Base-by-base conservation (phyloP, 345 rosid genomes). In the Firmiana major region DNA sequence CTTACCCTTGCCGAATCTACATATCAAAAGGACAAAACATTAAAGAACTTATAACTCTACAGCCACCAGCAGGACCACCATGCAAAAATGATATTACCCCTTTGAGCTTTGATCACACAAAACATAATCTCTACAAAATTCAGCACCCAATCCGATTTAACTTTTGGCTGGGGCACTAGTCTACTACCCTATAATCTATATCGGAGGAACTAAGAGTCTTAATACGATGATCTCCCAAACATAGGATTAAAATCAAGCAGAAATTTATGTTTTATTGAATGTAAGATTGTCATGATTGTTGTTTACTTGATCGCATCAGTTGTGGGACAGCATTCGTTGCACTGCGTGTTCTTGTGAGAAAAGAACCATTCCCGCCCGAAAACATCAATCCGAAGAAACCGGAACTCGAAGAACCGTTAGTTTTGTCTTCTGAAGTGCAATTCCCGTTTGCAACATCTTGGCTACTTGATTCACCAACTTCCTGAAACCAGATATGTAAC, bases 261-360 rank as follows among this genome's bases (percentile, higher is more conserved):
- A 74, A 58, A 45, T 49, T 53, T 19, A n/a, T 19, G 51, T 54
- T n/a, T 51, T 55, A 3, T 68, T 21, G 8, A 60, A 38, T 0
- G 51, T 34, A 46, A 22, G 31, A 78, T 7, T 73, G 46, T 77
- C 84, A 81, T 22, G 77, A 71, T 53, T 78, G 79, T 58, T 76
- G 85, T 71, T 79, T 81, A 70, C 81, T 74, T 6, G 86, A 75
- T 72, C 80, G 77, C 40, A 78, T 63, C 10, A 22, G 53, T 40
- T 82, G 87, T 40, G 51, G 77, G 38, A 84, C 80, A 2, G 85
- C 60, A 76, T 63, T 84, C 48, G 84, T 79, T 40, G 84, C 87
- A 21, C 90, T 84, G 59, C 77, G 74, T 0, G 85, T 81, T 81
- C 91, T 86, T 11, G 43, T 46, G 36, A 87, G 79, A 74, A 85